Evolutionary conservation across 78 protist species (phyloP), one percentile per base, ranked within the genome.

Genomic region (Capsaspora owczarzaki): DNA sequence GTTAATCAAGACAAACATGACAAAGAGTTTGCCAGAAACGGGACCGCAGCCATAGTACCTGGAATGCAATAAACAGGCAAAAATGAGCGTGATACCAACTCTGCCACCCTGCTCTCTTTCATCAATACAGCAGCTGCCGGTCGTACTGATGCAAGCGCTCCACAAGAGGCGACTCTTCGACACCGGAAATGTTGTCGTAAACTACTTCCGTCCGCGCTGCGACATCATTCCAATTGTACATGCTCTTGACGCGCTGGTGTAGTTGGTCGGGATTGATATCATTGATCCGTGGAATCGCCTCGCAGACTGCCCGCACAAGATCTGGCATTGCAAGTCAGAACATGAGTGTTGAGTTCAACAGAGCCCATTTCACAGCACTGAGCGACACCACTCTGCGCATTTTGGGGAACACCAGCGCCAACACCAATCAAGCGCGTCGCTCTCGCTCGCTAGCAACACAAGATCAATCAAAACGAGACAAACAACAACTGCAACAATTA

Each of bases 211-310:
- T 94, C 4, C 97, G 60, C 42, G 46, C 49, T 0, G 96, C 92
- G 10, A 93, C 88, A 38, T 89, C 87, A 37, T 82, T 43, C 97
- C 97, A 94, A 56, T 60, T 82, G 80, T 94, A 94, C 89, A 90
- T 90, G 27, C 43, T n/a, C 33, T 56, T 33, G 19, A 88, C 84
- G 1, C 0, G 41, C 3, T 6, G 35, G 74, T 85, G 88, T 0
- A 74, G 33, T 37, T 38, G 44, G 33, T 78, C 33, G 19, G 87
- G 87, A 14, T 4, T 12, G 71, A 76, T 51, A n/a, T 10, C 20
- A 10, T 1, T 53, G 29, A 51, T 37, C 31, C 8, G 25, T 12
- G 20, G 3, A 14, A 79, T 0, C 38, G 82, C 63, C 61, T 74
- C 23, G n/a, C 19, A 47, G 25, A 53, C 29, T 29, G 76, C 42